Conservation (phyloP, 805 yeast genomes). For the Candida alai region DNA sequence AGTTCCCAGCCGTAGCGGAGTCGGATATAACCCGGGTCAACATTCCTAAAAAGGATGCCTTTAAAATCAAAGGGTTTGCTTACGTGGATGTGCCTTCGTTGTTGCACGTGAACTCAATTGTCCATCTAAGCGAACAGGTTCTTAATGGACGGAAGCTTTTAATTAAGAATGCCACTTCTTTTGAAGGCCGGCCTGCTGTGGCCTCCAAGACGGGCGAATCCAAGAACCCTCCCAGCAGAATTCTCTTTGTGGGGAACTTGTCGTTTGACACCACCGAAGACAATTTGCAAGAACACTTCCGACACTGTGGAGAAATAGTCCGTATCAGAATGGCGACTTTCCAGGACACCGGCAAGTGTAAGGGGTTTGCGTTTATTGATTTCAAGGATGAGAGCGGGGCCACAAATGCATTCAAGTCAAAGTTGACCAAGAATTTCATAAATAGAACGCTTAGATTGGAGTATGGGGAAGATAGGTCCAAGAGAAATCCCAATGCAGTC, state of each 20-base stretch:
- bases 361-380: slow-evolving; percentile 92
- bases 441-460: slow-evolving; percentile 81
- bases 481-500: slow-evolving; percentile 51
- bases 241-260: slow-evolving; percentile 87
- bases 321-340: slow-evolving; percentile 96
- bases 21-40: slow-evolving; percentile 71
- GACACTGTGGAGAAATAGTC: slow-evolving; percentile 84
- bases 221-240: slow-evolving; percentile 84
- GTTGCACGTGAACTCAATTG: slow-evolving; percentile 57
- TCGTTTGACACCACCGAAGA: slow-evolving; percentile 90
- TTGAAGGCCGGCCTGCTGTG: slow-evolving; percentile 78
- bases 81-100: slow-evolving; percentile 73
- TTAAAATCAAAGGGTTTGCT: slow-evolving; percentile 81
- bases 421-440: slow-evolving; percentile 58
- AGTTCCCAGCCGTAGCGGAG: slow-evolving; percentile 39
- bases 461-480: slow-evolving; percentile 91
- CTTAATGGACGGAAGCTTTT: slow-evolving; percentile 83
- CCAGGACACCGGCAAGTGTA: slow-evolving; percentile 93
- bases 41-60: slow-evolving; percentile 66
- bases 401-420: slow-evolving; percentile 74
- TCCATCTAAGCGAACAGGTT: slow-evolving; percentile 64
- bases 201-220: slow-evolving; percentile 42
- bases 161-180: slow-evolving; percentile 76
- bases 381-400: slow-evolving; percentile 79
- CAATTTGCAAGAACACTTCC: slow-evolving; percentile 72